Percentiles rank a stretch among this genome's conserved stretches.
These are phyloP conservation scores for Ceratocystis cacaofunesta DNA, from an alignment of 2,329 filamentous ascomycete genomes.

Conservation along the genomic window DNA sequence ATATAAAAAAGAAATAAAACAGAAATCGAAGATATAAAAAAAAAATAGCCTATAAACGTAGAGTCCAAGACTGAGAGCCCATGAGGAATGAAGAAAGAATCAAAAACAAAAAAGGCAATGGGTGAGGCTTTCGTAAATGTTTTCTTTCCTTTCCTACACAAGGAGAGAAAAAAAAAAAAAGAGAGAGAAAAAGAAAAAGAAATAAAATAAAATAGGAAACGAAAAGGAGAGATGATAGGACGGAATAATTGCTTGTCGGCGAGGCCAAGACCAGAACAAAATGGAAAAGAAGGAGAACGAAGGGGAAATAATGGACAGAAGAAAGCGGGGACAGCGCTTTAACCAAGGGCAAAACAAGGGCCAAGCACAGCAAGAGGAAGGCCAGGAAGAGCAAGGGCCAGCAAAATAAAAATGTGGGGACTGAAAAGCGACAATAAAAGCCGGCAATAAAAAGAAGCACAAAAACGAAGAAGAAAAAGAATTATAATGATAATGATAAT, in stretches of 20 bases:
- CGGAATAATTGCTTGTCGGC: background rate
- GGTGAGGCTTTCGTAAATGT: too few species aligned
- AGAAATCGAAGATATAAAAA: background rate
- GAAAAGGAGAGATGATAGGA: background rate
- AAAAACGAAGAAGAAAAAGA: too few species aligned
- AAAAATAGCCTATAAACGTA: background rate
- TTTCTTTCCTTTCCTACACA: too few species aligned
- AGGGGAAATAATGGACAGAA: background rate
- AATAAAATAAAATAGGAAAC: background rate
- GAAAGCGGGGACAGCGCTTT: background rate
- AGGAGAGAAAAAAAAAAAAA: background rate
- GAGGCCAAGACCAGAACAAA: background rate
- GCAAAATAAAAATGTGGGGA: background rate
- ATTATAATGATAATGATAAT: background rate
- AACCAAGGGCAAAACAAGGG: background rate
- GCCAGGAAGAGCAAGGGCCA: background rate
- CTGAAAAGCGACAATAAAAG: background rate
- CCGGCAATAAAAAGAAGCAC: background rate
- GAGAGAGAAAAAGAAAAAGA: background rate
- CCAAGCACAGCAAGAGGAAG: background rate
- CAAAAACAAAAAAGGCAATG: background rate
- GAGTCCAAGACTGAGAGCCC: background rate
- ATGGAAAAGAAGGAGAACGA: background rate
- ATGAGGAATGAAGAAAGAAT: background rate
- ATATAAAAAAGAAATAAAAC: background rate